phyloP scores from a whole-genome alignment of 768 basidiomycete genomes.

The Neoboletus magnificus region DNA sequence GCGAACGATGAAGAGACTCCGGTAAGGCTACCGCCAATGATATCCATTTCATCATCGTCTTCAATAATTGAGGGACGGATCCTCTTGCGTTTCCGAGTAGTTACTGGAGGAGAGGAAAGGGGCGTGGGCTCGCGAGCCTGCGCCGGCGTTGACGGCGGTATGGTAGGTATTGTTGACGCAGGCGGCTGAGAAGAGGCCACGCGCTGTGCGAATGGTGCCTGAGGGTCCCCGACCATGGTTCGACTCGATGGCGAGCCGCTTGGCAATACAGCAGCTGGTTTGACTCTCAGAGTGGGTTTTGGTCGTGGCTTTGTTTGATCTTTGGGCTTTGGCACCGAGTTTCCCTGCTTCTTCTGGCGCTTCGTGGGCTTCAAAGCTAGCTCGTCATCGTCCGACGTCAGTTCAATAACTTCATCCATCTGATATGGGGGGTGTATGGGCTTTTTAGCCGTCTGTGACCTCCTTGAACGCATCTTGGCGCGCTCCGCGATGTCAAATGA shows the following conservation, averaged over 20 bases:
- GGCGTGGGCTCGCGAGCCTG: constrained; percentile 24
- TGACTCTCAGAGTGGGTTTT: constrained; percentile 25
- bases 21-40: neutral
- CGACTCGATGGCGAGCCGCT: constrained; percentile 16
- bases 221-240: constrained; percentile 18
- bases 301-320: constrained; percentile 23
- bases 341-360: constrained; percentile 30
- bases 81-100: constrained; percentile 28
- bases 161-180: constrained; percentile 30
- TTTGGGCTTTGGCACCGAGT: constrained; percentile 29
- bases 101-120: constrained; percentile 22
- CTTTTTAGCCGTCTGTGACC: constrained; percentile 19
- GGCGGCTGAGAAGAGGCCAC: constrained; percentile 32
- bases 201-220: constrained; percentile 32
- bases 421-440: neutral
- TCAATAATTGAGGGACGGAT: constrained; percentile 3
- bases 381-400: constrained; percentile 44
- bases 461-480: constrained; percentile 52
- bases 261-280: constrained; percentile 7
- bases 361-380: constrained; percentile 31
- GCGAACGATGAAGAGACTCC: constrained; percentile 2
- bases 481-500: constrained; percentile 51
- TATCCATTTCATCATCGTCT: constrained; percentile 15
- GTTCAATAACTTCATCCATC: constrained; percentile 41
- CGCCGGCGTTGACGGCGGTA: constrained; percentile 23